Conservation (phyloP, 805 yeast genomes). For the Teunomyces aglyptinius region DNA sequence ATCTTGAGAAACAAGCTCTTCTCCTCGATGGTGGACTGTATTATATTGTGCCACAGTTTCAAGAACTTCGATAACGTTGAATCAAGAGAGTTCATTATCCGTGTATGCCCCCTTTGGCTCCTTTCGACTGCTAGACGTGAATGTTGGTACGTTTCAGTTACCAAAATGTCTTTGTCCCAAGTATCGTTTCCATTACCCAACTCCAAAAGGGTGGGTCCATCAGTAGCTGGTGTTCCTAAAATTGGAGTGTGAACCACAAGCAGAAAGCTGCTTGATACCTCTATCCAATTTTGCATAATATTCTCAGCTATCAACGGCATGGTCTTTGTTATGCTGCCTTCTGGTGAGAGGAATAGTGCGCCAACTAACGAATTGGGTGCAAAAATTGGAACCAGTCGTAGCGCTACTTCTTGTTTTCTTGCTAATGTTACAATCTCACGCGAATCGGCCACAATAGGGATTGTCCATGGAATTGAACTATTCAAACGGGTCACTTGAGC, state of each 20-base stretch:
- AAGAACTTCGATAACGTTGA: not conserved
- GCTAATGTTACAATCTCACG: conserved; percentile 15
- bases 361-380: conserved; percentile 30
- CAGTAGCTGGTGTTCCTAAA: conserved; percentile 27
- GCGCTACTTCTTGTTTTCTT: conserved; percentile 20
- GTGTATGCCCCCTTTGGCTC: not conserved
- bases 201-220: conserved; percentile 14
- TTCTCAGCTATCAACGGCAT: conserved; percentile 29
- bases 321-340: not conserved
- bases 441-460: not conserved
- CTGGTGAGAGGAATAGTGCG: conserved; percentile 12
- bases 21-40: not conserved
- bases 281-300: conserved; percentile 25
- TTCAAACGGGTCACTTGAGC: conserved; percentile 17
- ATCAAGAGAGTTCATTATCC: not conserved
- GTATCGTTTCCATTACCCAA: not conserved
- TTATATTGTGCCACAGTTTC: not conserved
- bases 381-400: conserved; percentile 21
- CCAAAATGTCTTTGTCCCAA: conserved; percentile 20
- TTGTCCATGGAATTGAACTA: conserved; percentile 26
- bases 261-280: conserved; percentile 16
- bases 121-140: not conserved
- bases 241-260: conserved; percentile 27
- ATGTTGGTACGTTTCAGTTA: conserved; percentile 17
- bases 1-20: not conserved